Percentiles rank a stretch among this genome's conserved stretches.
Evolutionary conservation across 257 asterid genomes (phyloP).

Genomic region (Jacaranda copaia): DNA sequence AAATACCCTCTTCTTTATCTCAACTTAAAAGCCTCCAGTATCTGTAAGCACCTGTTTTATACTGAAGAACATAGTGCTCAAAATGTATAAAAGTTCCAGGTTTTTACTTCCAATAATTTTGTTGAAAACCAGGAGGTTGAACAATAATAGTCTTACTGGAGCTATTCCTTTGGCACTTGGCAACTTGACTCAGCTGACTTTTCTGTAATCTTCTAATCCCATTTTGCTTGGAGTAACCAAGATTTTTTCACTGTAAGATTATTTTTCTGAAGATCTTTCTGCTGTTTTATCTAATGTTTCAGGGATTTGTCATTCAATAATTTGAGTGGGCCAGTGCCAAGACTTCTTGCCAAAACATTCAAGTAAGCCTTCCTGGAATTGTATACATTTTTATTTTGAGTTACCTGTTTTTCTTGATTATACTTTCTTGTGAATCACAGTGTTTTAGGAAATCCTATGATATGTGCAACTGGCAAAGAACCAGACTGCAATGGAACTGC

Average conservation of each 20-base stretch:
- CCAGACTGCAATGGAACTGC: slow-evolving; percentile 81
- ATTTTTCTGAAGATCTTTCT: slow-evolving; percentile 19
- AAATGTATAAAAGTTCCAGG: not conserved
- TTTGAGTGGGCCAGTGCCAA: slow-evolving; percentile 66
- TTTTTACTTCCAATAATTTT: not conserved
- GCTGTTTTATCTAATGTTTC: slow-evolving; percentile 30
- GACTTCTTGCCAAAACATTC: slow-evolving; percentile 59
- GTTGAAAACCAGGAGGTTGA: slow-evolving; percentile 74
- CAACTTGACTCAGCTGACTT: slow-evolving; percentile 79
- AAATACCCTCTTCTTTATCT: slow-evolving; percentile 75
- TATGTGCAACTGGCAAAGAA: slow-evolving; percentile 90
- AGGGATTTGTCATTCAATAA: slow-evolving; percentile 87
- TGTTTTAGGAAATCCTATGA: slow-evolving; percentile 85
- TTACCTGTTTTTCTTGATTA: slow-evolving; percentile 2
- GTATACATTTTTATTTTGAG: not conserved
- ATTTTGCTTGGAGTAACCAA: slow-evolving; percentile 11
- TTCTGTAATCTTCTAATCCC: slow-evolving; percentile 63
- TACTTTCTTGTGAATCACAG: slow-evolving; percentile 40
- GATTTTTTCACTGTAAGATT: slow-evolving; percentile 27
- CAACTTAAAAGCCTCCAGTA: slow-evolving; percentile 71
- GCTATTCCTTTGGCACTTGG: slow-evolving; percentile 70
- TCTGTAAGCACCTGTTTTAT: slow-evolving; percentile 55
- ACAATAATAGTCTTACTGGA: slow-evolving; percentile 85
- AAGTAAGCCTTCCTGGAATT: slow-evolving; percentile 54
- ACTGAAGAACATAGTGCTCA: not conserved